Percentiles rank a stretch among this genome's conserved stretches.
Conservation (phyloP, 768 basidiomycete genomes). For the Neoboletus magnificus region DNA sequence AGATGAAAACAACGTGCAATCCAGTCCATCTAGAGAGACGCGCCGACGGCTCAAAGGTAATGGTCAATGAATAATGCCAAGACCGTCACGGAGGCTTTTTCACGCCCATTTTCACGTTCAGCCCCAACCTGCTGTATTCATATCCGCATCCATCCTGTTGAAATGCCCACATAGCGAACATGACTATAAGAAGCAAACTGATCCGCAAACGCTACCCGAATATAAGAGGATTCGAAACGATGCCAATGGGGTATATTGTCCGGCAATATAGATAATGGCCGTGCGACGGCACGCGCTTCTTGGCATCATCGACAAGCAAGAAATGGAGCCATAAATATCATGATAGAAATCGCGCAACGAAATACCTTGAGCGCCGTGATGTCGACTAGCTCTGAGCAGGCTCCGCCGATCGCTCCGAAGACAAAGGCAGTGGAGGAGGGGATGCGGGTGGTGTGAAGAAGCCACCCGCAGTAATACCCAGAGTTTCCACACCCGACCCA, state of each 20-base stretch:
- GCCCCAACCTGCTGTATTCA: too few relatives aligned
- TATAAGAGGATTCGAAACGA: neutral
- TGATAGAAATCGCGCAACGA: neutral
- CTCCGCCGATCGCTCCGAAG: constrained; percentile 3
- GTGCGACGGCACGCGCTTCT: neutral
- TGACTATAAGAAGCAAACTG: neutral
- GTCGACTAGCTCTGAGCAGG: constrained; percentile 1
- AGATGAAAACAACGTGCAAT: neutral
- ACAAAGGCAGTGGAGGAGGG: constrained; percentile 24
- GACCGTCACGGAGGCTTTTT: too few relatives aligned
- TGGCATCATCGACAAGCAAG: neutral
- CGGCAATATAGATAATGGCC: neutral
- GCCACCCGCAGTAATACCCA: constrained; percentile 71
- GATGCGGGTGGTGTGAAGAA: constrained; percentile 63
- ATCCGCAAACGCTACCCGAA: neutral
- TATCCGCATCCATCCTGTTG: neutral
- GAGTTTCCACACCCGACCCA: constrained; percentile 73
- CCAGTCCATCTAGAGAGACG: neutral
- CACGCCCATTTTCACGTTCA: too few relatives aligned
- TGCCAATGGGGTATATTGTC: neutral
- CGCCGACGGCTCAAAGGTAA: neutral
- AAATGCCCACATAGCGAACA: neutral
- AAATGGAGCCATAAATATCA: neutral
- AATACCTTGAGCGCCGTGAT: neutral
- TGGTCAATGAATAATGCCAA: too few relatives aligned